Evolutionary conservation across 148 eudicot species (phyloP), one percentile per base, ranked within the genome.

Genomic region (Bassia scoparia): DNA sequence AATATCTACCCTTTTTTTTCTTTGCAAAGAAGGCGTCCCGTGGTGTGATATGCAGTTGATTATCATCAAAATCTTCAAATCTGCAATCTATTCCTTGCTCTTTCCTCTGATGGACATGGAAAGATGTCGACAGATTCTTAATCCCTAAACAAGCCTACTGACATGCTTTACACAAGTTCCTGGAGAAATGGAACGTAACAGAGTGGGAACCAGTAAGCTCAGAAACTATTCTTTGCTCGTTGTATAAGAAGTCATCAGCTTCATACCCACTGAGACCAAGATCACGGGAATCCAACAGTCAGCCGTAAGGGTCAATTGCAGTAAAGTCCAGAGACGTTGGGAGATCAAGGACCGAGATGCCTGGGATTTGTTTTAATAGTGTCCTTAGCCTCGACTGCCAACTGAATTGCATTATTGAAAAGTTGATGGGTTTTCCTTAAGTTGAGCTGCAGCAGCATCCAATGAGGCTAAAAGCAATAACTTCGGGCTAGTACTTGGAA

Each of bases 401-500:
- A 66, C 44, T 79, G 75, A 64, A 90, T 65, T 62, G 83, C 83
- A 55, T 78, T 41, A 8, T 83, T 30, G 67, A 91, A 87, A 56
- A 7, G 52, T 68, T 59, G 48, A 72, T 9, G 79, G 74, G 73
- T 68, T 82, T n/a, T 80, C 78, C 54, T 80, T 80, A 41, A 91
- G 60, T 70, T 91, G 88, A 70, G 81, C 83, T 77, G 83, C 82
- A 15, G 92, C 86, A 58, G 97, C 94, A 82, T 89, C 97, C 33
- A 90, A 65, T n/a, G 96, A 90, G 24, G 96, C 90, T 69, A 88
- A 71, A 33, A 90, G 85, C 61, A 90, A 75, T 69, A 76, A 88
- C 79, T 85, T 90, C 21, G 96, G 93, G 76, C 96, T 90, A 14
- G 79, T 90, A 67, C 86, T 90, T 76, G 88, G 91, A 75, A 90